A percentile compares a stretch with the other conserved stretches of the same genome.
Conservation (phyloP, 1,139 yeast genomes). For the Suhomyces anneliseae region DNA sequence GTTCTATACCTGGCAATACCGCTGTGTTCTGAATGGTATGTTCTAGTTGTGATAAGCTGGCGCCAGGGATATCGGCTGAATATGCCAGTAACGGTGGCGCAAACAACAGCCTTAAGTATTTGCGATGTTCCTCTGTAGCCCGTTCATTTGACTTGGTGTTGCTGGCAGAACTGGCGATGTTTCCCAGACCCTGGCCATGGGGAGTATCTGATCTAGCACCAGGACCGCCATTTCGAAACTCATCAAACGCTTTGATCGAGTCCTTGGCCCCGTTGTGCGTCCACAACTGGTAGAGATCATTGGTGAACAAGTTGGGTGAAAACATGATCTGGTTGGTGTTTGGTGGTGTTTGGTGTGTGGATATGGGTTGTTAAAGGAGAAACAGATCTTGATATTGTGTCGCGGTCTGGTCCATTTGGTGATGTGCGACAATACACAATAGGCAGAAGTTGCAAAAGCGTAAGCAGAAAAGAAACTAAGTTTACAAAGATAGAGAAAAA, state of each 20-base stretch:
- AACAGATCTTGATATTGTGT: too few relatives aligned
- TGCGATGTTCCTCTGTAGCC: slow-evolving; percentile 20
- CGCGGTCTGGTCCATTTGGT: too few relatives aligned
- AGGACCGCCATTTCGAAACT: slow-evolving; percentile 6
- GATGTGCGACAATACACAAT: too few relatives aligned
- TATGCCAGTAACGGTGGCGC: slow-evolving; percentile 59
- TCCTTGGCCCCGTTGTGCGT: slow-evolving; percentile 16
- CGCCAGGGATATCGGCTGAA: slow-evolving; percentile 53
- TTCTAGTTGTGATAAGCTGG: slow-evolving; percentile 33
- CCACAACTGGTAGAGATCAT: slow-evolving; percentile 48
- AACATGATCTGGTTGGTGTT: slow-evolving; percentile 31
- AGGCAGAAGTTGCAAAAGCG: too few relatives aligned
- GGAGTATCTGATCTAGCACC: not conserved
- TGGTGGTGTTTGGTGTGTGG: not conserved
- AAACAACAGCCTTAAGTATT: slow-evolving; percentile 24
- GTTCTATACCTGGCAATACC: slow-evolving; percentile 11
- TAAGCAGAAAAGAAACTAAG: too few relatives aligned
- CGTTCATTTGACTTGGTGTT: slow-evolving; percentile 13
- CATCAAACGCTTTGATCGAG: slow-evolving; percentile 9
- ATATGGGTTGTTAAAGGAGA: too few relatives aligned
- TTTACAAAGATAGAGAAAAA: too few relatives aligned
- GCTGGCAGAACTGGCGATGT: not conserved
- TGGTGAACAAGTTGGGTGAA: slow-evolving; percentile 44
- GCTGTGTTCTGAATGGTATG: slow-evolving; percentile 29
- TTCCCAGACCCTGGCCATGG: not conserved